Evolutionary conservation across 2,329 filamentous ascomycete species (phyloP).

Genomic region (Incumbomyces lentus): DNA sequence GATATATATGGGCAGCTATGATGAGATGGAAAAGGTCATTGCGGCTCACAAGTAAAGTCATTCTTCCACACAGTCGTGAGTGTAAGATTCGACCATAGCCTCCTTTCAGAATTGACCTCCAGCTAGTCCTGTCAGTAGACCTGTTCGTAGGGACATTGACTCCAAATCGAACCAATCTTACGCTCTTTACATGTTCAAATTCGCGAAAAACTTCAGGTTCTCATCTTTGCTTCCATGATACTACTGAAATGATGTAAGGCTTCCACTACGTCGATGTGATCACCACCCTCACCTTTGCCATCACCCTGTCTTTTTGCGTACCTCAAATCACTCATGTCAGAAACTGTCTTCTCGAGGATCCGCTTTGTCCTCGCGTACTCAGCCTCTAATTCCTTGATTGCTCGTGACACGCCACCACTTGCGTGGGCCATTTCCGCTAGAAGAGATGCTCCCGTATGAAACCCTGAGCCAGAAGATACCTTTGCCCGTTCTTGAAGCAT

Average conservation of each 20-base stretch:
- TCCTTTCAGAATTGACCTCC: too few species aligned
- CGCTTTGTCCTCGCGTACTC: constrained; percentile 53
- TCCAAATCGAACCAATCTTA: too few species aligned
- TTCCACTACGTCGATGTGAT: constrained; percentile 8
- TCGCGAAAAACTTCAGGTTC: neutral
- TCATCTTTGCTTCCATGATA: neutral
- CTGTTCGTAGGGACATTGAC: too few species aligned
- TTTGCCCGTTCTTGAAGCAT: neutral
- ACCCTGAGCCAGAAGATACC: constrained; percentile 17
- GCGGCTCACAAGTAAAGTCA: constrained; percentile 52
- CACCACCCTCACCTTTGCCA: neutral
- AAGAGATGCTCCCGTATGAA: constrained; percentile 54
- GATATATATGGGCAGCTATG: constrained; percentile 90
- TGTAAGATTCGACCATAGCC: too few species aligned
- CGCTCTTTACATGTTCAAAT: too few species aligned
- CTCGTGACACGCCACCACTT: constrained; percentile 52
- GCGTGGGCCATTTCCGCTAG: constrained; percentile 61
- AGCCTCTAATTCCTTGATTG: constrained; percentile 55
- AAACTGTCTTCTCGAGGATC: constrained; percentile 55
- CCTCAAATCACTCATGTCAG: constrained; percentile 67
- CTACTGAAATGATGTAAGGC: constrained; percentile 9
- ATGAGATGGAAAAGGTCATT: constrained; percentile 95
- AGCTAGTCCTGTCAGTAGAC: too few species aligned
- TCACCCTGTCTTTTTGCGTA: constrained; percentile 44
- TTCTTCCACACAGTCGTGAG: too few species aligned